Evolutionary conservation across 1,284 basidiomycete species (phyloP).

Genomic region (Schizophyllum amplum): DNA sequence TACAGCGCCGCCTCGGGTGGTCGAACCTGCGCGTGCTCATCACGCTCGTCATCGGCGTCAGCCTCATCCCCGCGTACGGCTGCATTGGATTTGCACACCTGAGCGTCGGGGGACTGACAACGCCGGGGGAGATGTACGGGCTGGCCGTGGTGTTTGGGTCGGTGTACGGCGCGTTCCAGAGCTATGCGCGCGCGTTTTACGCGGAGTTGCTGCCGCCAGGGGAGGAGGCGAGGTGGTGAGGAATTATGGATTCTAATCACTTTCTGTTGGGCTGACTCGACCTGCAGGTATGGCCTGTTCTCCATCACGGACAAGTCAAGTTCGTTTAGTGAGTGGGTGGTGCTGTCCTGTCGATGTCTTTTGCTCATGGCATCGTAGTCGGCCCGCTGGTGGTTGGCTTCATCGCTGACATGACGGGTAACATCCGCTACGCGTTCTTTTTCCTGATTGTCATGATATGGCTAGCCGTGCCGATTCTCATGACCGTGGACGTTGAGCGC

Average conservation of each 20-base stretch:
- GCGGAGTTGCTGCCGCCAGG: constrained; percentile 71
- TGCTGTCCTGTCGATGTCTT: not conserved
- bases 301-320: constrained; percentile 88
- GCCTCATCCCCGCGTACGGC: constrained; percentile 73
- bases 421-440: constrained; percentile 85
- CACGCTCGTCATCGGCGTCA: constrained; percentile 57
- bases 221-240: constrained; percentile 71
- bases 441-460: constrained; percentile 80
- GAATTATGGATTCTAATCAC: constrained; percentile 4
- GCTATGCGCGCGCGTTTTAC: constrained; percentile 74
- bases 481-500: constrained; percentile 56
- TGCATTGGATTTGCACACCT: constrained; percentile 63
- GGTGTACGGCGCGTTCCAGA: constrained; percentile 74
- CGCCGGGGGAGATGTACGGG: constrained; percentile 76
- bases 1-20: constrained; percentile 56
- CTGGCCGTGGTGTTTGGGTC: constrained; percentile 78
- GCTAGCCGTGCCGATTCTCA: constrained; percentile 69
- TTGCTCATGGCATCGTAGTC: constrained; percentile 21
- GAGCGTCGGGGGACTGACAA: constrained; percentile 63
- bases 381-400: constrained; percentile 81
- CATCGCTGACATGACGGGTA: constrained; percentile 79
- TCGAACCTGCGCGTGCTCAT: constrained; percentile 64
- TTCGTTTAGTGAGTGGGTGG: constrained; percentile 43
- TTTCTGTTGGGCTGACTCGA: not conserved
- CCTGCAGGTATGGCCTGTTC: constrained; percentile 66